A percentile compares a stretch with the other conserved stretches of the same genome.
Conservation (phyloP, 768 basidiomycete genomes). For the Trametes gibbosa region DNA sequence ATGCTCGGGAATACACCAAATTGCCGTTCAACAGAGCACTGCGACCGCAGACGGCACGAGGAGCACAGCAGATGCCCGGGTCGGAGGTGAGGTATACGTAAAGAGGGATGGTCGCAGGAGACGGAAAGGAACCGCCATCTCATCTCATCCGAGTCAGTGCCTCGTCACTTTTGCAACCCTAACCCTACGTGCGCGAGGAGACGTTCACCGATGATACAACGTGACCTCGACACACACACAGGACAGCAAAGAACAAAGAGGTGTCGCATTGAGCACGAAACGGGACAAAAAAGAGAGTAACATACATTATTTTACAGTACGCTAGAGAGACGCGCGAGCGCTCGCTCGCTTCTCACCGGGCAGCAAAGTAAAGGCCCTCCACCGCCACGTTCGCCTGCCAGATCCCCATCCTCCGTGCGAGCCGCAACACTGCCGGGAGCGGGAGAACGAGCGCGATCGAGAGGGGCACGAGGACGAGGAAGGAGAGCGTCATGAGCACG, state of each 20-base stretch:
- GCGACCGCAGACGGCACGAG: neutral
- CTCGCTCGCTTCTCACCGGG: slow-evolving; percentile 26
- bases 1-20: too few species aligned
- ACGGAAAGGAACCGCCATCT: neutral
- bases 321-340: slow-evolving; percentile 3
- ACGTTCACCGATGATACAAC: too few species aligned
- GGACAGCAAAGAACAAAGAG: neutral
- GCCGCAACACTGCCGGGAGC: slow-evolving; percentile 63
- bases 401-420: slow-evolving; percentile 61
- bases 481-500: slow-evolving; percentile 53
- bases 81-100: slow-evolving; percentile 8
- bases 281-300: neutral
- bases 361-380: slow-evolving; percentile 56
- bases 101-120: neutral
- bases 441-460: slow-evolving; percentile 60
- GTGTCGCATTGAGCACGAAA: neutral
- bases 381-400: slow-evolving; percentile 86
- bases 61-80: slow-evolving; percentile 5
- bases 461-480: slow-evolving; percentile 57
- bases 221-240: too few species aligned
- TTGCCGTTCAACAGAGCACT: neutral
- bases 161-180: slow-evolving; percentile 13
- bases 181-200: neutral
- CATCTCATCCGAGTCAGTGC: slow-evolving; percentile 6
- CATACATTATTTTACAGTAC: slow-evolving; percentile 17